A percentile compares a stretch with the other conserved stretches of the same genome.
Evolutionary conservation across 331 rosid species (phyloP).

Genomic region (Quercus lobata): DNA sequence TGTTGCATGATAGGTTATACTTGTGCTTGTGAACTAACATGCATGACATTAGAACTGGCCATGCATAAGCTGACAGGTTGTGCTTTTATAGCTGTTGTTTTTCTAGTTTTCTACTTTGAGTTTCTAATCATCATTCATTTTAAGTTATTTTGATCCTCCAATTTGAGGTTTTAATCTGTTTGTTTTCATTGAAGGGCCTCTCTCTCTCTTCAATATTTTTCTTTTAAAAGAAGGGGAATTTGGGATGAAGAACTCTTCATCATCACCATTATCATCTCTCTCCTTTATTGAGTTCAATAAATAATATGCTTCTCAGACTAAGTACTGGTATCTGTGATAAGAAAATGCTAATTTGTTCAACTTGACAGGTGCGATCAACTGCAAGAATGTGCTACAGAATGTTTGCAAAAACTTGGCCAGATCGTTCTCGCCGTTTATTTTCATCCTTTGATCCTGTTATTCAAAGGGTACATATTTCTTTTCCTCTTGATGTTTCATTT

Average conservation of each 20-base stretch:
- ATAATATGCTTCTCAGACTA: neutral
- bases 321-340: neutral
- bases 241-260: neutral
- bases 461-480: constrained; percentile 72
- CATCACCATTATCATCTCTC: neutral
- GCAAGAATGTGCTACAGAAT: constrained; percentile 97
- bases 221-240: neutral
- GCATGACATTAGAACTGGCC: neutral
- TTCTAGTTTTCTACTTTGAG: neutral
- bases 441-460: constrained; percentile 86
- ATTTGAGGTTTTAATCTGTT: neutral
- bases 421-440: constrained; percentile 88
- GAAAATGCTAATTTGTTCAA: constrained; percentile 23
- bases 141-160: neutral
- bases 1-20: neutral
- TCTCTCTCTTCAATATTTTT: neutral
- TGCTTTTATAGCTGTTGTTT: neutral
- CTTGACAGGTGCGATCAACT: constrained; percentile 82
- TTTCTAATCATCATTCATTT: neutral
- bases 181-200: neutral
- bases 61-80: neutral
- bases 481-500: constrained; percentile 15
- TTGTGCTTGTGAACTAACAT: neutral
- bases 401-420: constrained; percentile 99
- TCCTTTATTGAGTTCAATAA: neutral